Conservation (phyloP, 352 stramenopile species). For the Aphanomyces invadans region DNA sequence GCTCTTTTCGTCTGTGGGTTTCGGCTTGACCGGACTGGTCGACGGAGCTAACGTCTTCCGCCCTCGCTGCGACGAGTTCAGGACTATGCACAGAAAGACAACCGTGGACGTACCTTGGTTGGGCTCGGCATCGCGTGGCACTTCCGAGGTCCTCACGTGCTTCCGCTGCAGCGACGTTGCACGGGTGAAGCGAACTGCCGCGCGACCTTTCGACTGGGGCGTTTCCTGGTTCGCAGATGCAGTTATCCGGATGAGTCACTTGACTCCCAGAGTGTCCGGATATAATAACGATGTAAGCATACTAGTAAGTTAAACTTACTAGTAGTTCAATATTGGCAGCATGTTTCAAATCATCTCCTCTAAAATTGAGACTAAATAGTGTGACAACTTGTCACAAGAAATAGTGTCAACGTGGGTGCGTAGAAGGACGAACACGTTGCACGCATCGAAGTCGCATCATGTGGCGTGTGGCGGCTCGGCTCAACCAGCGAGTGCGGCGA, state of each 20-base stretch:
- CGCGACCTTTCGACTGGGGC: background rate
- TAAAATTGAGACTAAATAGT: no score
- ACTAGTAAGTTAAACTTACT: no score
- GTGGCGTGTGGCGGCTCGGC: background rate
- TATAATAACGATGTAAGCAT: no score
- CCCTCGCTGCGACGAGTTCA: background rate
- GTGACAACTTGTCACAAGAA: no score
- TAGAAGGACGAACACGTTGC: no score
- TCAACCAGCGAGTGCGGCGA: background rate
- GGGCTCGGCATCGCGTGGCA: constrained; percentile 11
- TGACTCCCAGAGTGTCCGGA: no score
- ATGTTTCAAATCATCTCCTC: no score
- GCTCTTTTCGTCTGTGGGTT: constrained; percentile 32
- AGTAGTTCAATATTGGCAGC: no score
- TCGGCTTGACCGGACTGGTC: constrained; percentile 61
- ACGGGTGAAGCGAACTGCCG: background rate
- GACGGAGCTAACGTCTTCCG: constrained; percentile 38
- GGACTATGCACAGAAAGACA: background rate
- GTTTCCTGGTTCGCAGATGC: no score
- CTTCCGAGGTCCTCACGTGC: background rate
- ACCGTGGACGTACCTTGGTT: constrained; percentile 15
- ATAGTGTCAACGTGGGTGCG: no score
- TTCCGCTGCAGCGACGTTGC: background rate
- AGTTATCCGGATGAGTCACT: background rate
- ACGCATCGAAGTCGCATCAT: no score